Percentiles rank a stretch among this genome's conserved stretches.
phyloP scores from a whole-genome alignment of 805 yeast species.

The Yarrowia deformans region DNA sequence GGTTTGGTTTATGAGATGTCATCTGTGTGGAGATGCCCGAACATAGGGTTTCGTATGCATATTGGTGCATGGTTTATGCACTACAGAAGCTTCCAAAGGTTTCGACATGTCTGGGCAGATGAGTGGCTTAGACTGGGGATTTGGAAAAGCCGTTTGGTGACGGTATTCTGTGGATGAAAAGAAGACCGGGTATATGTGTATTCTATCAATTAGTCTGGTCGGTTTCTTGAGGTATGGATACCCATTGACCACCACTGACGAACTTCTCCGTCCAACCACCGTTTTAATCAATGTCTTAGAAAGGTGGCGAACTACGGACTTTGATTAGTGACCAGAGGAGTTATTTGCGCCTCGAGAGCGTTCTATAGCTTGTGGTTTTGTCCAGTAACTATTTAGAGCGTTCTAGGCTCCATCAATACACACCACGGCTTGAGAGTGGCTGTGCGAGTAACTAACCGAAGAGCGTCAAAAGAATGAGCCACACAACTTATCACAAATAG shows the following conservation, averaged over 20 bases:
- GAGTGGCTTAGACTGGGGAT: background rate
- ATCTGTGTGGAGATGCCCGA: conserved; percentile 12
- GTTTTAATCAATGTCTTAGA: conserved; percentile 1
- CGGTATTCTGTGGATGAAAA: no score
- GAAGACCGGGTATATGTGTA: no score
- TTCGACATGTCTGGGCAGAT: conserved; percentile 31
- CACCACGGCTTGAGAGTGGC: background rate
- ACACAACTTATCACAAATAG: conserved; percentile 1
- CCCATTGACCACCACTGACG: background rate
- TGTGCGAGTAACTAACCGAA: no score
- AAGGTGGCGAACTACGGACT: background rate
- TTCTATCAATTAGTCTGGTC: no score
- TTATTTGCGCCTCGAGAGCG: background rate
- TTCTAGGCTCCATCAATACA: no score
- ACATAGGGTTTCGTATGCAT: conserved; percentile 22
- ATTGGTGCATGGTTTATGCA: background rate
- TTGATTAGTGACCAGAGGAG: background rate
- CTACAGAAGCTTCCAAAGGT: conserved; percentile 26
- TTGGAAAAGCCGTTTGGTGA: background rate
- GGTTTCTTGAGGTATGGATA: no score
- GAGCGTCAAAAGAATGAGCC: background rate
- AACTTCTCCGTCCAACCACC: background rate
- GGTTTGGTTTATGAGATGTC: conserved; percentile 3
- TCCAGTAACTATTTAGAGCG: no score
- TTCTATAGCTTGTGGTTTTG: background rate